Evolutionary conservation across 257 asterid species (phyloP), one percentile per base, ranked within the genome.

Genomic region (Ehretia macrophylla): DNA sequence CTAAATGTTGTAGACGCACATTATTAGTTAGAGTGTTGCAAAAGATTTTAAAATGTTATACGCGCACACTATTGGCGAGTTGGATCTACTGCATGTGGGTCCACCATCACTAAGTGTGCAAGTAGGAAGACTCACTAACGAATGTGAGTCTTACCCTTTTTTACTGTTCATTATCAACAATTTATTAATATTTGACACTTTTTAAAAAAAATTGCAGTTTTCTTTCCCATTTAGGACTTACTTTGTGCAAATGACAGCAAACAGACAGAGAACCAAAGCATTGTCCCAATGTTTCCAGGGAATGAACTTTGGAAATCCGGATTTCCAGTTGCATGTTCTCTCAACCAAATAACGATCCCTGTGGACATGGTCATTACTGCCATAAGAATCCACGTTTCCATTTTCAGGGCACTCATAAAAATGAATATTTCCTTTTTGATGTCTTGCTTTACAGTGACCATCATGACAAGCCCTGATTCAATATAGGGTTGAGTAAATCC

Each of bases 241-340:
- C 91, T 69, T 0, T 79, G 82, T 5, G 82, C 66, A n/a, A 86
- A 77, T 60, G 85, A 69, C 16, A 75, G 75, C 38, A 83, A 49
- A 8, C 84, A 81, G 68, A 86, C 72, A 0, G 93, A 70, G 68
- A 86, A 83, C 95, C 93, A 87, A 13, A 82, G 73, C 56, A 84
- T 64, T 57, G 83, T 70, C 3, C 75, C 61, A 45, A 82, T 52
- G 32, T 32, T 63, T 54, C 73, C 67, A 58, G 70, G 66, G 39
- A 77, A 56, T 0, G 86, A 51, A 17, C 71, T 65, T 0, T 62
- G 23, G 63, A 82, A 84, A 0, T 78, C 80, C 21, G 71, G 71
- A 51, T 80, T 84, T 51, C 75, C 72, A 11, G 75, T 13, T 8
- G 72, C 75, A 14, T 64, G 65, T 63, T 87, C 95, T 39, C 73